Conservation (phyloP, 257 asterid species). For the Nicotiana sylvestris region DNA sequence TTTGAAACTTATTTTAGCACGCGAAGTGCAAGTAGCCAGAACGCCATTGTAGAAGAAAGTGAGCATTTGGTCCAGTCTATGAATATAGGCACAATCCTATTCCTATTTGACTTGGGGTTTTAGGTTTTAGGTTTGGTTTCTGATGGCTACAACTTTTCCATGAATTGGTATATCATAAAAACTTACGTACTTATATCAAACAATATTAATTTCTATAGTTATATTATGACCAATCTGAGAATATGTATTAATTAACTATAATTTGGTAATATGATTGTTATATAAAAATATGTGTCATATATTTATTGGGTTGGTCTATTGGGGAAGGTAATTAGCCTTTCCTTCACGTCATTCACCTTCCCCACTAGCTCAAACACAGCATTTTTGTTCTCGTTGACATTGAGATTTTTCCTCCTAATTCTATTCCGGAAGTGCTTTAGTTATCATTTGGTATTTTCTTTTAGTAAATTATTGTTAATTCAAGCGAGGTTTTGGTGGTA, state of each 20-base stretch:
- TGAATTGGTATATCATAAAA: too few relatives aligned
- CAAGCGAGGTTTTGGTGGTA: not conserved
- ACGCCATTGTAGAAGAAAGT: not conserved
- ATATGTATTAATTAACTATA: too few relatives aligned
- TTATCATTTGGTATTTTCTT: not conserved
- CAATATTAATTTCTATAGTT: too few relatives aligned
- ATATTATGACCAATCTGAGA: too few relatives aligned
- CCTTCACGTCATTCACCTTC: constrained; percentile 2
- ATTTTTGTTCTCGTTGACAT: not conserved
- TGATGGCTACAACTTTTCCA: not conserved
- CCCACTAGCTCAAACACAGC: not conserved
- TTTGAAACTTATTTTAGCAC: not conserved
- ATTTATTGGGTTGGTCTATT: not conserved
- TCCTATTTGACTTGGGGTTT: not conserved
- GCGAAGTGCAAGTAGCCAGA: not conserved
- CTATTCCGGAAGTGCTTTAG: not conserved
- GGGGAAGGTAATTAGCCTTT: not conserved
- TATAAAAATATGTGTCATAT: too few relatives aligned
- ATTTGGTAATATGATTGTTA: too few relatives aligned
- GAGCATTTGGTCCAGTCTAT: not conserved
- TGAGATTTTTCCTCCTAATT: not conserved
- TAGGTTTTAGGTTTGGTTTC: not conserved
- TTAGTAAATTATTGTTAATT: not conserved
- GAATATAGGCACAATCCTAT: not conserved
- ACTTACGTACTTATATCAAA: too few relatives aligned